Conservation (phyloP, 2,329 filamentous ascomycete genomes). For the Gnomoniopsis smithogilvyi region DNA sequence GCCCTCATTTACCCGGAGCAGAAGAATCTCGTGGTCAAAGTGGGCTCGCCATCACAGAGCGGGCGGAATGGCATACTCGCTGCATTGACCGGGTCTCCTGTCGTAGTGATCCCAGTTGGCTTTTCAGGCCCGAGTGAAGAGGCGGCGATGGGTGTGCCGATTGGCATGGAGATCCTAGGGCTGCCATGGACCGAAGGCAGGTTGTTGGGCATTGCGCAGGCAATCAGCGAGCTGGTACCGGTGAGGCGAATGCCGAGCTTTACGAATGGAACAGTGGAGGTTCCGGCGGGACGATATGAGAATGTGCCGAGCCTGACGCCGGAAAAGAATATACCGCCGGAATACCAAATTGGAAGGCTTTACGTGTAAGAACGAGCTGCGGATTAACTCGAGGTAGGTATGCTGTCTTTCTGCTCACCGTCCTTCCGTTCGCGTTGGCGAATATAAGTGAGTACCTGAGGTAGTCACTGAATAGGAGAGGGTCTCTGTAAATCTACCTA, state of each 20-base stretch:
- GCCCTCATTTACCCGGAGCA: slow-evolving; percentile 64
- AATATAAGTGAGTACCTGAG: not conserved
- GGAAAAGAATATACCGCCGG: slow-evolving; percentile 37
- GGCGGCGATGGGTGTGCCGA: slow-evolving; percentile 55
- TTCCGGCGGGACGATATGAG: slow-evolving; percentile 36
- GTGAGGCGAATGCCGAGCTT: slow-evolving; percentile 40
- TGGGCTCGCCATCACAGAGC: slow-evolving; percentile 54
- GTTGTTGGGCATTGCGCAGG: slow-evolving; percentile 50
- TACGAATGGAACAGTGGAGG: slow-evolving; percentile 18
- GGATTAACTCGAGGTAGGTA: not conserved
- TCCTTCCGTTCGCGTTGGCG: too few relatives aligned
- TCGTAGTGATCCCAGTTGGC: slow-evolving; percentile 47
- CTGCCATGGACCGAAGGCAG: slow-evolving; percentile 51
- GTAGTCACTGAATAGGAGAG: too few relatives aligned
- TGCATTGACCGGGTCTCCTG: slow-evolving; percentile 37
- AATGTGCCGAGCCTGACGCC: slow-evolving; percentile 43
- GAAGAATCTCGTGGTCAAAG: slow-evolving; percentile 57
- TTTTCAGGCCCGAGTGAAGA: slow-evolving; percentile 46
- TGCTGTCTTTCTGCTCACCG: too few relatives aligned
- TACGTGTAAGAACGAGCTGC: slow-evolving; percentile 1
- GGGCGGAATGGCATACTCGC: slow-evolving; percentile 49
- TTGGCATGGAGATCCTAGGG: slow-evolving; percentile 64
- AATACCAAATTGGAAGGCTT: slow-evolving; percentile 46
- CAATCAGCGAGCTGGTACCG: slow-evolving; percentile 43
- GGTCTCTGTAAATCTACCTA: too few relatives aligned